These are phyloP conservation scores for Vaccinium myrtillus DNA, from an alignment of 148 eudicot species.

Conservation along the genomic window DNA sequence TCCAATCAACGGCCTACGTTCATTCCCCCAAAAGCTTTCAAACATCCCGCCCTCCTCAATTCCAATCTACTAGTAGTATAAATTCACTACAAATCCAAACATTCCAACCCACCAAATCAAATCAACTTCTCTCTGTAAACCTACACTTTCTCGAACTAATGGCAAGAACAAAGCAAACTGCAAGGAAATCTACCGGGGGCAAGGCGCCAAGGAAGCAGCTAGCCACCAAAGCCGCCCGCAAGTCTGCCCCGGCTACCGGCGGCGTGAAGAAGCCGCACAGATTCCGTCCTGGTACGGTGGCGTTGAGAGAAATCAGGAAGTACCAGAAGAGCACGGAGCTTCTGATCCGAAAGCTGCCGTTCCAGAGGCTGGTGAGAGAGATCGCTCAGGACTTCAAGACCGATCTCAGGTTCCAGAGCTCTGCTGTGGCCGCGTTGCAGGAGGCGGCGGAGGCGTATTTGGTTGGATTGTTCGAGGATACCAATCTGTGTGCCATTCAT, in stretches of 20 bases:
- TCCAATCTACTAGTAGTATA: background rate
- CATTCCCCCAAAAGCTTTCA: background rate
- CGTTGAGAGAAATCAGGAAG: background rate
- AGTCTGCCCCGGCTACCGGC: background rate
- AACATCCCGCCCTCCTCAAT: background rate
- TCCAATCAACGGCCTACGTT: background rate
- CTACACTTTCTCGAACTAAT: background rate
- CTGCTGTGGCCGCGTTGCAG: background rate
- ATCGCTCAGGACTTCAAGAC: constrained; percentile 10
- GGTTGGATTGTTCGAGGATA: background rate
- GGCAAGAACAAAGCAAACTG: constrained; percentile 6
- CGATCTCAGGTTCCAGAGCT: constrained; percentile 9
- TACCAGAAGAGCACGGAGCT: constrained; percentile 9
- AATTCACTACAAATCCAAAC: background rate
- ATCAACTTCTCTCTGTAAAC: background rate
- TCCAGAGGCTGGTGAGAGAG: constrained; percentile 11
- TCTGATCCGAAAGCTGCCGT: background rate
- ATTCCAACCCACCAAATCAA: background rate
- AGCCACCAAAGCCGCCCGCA: background rate
- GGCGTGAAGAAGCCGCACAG: constrained; percentile 5
- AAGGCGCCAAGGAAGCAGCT: constrained; percentile 10
- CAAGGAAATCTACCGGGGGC: background rate
- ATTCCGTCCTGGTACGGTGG: background rate
- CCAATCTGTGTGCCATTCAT: background rate
- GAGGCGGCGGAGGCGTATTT: background rate